phyloP scores from a whole-genome alignment of 2,329 filamentous ascomycete species.

The Alternaria gaisen region DNA sequence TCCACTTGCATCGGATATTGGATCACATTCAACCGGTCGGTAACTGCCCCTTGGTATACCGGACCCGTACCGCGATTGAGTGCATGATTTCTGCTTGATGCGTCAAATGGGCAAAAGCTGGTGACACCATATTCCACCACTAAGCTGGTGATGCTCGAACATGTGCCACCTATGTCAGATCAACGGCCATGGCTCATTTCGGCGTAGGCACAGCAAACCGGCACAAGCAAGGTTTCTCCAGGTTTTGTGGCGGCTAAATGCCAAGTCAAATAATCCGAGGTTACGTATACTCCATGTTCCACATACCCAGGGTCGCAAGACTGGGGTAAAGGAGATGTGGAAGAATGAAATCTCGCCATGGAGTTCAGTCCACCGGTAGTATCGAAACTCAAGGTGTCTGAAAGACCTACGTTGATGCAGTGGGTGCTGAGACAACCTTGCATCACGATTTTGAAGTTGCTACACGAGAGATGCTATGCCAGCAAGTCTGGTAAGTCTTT shows the following conservation, averaged over 20 bases:
- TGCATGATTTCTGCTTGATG: background rate
- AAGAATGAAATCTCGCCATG: background rate
- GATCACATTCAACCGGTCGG: conserved; percentile 39
- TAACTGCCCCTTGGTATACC: conserved; percentile 10
- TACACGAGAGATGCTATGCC: background rate
- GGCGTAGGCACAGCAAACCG: background rate
- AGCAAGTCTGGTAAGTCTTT: background rate
- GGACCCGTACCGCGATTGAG: background rate
- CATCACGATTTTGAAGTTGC: background rate
- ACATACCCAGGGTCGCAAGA: background rate
- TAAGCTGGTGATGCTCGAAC: conserved; percentile 13
- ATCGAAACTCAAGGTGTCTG: background rate
- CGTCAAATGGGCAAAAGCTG: background rate
- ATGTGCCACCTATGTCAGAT: conserved; percentile 14
- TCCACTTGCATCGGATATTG: conserved; percentile 30
- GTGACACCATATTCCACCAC: conserved; percentile 19
- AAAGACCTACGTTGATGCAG: background rate
- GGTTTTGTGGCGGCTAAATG: conserved; percentile 11
- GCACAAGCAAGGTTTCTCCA: conserved; percentile 11
- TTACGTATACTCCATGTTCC: background rate
- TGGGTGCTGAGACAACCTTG: background rate
- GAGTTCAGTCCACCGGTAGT: background rate
- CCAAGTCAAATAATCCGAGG: background rate
- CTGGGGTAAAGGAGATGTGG: background rate
- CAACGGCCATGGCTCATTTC: background rate